These are phyloP conservation scores for Dictyostelium capitatum DNA, from an alignment of 78 protist species.

Conservation along the genomic window DNA sequence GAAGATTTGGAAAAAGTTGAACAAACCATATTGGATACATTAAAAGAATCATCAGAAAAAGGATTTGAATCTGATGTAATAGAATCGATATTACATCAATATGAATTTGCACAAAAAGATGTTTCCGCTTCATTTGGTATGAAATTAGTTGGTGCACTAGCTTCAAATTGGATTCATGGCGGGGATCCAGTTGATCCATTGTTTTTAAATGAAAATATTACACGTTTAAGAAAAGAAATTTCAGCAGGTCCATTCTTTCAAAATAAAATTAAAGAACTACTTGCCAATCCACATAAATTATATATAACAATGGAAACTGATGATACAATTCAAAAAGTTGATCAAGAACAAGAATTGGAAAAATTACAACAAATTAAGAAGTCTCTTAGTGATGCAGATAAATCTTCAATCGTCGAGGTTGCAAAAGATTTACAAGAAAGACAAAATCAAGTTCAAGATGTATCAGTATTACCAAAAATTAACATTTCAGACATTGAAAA, in stretches of 20 bases:
- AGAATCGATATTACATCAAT: slow-evolving; percentile 80
- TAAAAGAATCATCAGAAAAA: slow-evolving; percentile 8
- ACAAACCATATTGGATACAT: slow-evolving; percentile 25
- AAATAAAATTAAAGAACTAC: slow-evolving; percentile 11
- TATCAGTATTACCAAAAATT: slow-evolving; percentile 34
- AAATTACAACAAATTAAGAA: background rate
- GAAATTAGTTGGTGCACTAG: slow-evolving; percentile 39
- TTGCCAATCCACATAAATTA: slow-evolving; percentile 49
- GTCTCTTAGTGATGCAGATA: background rate
- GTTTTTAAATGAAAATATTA: slow-evolving; percentile 29
- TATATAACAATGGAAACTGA: slow-evolving; percentile 33
- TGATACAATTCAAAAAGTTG: slow-evolving; percentile 5
- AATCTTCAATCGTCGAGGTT: background rate
- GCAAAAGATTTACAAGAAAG: slow-evolving; percentile 43
- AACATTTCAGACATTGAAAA: slow-evolving; percentile 47
- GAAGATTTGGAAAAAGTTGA: slow-evolving; percentile 68
- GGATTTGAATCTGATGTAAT: slow-evolving; percentile 51
- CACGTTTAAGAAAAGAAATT: slow-evolving; percentile 26
- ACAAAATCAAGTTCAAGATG: slow-evolving; percentile 63
- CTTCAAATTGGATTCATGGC: slow-evolving; percentile 70
- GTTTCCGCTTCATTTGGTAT: slow-evolving; percentile 66
- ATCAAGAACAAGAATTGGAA: slow-evolving; percentile 16
- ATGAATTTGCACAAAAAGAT: slow-evolving; percentile 78
- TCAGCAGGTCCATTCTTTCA: slow-evolving; percentile 50
- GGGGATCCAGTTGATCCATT: slow-evolving; percentile 55